Conservation (phyloP, 2,329 filamentous ascomycete species). For the Ascochyta fabae region DNA sequence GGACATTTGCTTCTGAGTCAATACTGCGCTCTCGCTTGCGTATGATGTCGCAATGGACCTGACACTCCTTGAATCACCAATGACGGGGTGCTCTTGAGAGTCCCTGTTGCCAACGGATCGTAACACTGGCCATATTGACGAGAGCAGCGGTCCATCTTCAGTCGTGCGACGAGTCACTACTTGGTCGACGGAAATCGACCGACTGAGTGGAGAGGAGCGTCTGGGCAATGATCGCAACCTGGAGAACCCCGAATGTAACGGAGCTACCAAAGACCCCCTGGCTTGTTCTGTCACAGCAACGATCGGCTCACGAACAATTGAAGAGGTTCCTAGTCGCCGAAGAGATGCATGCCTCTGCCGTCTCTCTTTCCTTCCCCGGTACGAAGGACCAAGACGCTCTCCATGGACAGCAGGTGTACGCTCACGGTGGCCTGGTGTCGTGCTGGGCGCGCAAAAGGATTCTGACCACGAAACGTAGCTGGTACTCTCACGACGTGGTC, state of each 20-base stretch:
- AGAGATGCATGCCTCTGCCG: constrained; percentile 6
- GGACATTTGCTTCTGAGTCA: background rate
- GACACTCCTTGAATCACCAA: background rate
- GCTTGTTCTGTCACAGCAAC: constrained; percentile 20
- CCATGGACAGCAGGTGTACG: constrained; percentile 11
- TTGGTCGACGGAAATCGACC: constrained; percentile 22
- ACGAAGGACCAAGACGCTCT: constrained; percentile 19
- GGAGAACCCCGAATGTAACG: constrained; percentile 21
- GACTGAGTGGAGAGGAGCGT: constrained; percentile 27
- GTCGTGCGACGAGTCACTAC: constrained; percentile 8
- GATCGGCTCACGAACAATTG: constrained; percentile 10
- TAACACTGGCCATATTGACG: constrained; percentile 28
- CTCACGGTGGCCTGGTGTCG: constrained; percentile 17
- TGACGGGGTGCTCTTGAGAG: background rate
- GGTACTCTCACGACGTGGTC: constrained; percentile 36
- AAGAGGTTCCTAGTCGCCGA: constrained; percentile 15
- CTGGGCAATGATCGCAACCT: constrained; percentile 36
- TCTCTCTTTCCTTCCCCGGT: background rate
- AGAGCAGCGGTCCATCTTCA: constrained; percentile 18
- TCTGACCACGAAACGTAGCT: constrained; percentile 54
- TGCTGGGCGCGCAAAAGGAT: constrained; percentile 39
- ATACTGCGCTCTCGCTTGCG: background rate
- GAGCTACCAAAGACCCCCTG: constrained; percentile 26
- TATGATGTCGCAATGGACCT: constrained; percentile 1
- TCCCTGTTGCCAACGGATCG: constrained; percentile 1